These are phyloP conservation scores for Coemansia aciculifera DNA, from an alignment of 192 early-diverging fungal species.

Conservation along the genomic window DNA sequence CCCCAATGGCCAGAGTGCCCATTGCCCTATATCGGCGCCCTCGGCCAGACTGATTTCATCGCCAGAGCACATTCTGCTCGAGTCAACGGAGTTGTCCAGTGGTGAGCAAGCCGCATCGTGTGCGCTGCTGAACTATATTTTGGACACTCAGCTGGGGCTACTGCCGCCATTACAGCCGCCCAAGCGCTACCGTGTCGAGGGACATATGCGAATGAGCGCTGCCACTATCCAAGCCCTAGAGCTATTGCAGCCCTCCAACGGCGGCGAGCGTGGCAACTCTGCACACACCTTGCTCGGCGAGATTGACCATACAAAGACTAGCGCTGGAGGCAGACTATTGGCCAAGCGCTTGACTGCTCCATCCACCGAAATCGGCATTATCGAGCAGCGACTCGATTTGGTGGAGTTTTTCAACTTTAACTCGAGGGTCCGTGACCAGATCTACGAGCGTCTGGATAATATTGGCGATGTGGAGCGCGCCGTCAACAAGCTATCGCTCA, in stretches of 20 bases:
- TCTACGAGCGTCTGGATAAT: constrained; percentile 58
- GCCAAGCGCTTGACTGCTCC: constrained; percentile 71
- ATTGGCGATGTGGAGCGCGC: constrained; percentile 70
- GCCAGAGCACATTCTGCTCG: constrained; percentile 34
- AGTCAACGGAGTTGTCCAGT: constrained; percentile 32
- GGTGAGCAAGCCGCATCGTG: constrained; percentile 34
- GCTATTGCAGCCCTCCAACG: constrained; percentile 61
- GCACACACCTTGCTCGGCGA: constrained; percentile 67
- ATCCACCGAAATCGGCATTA: constrained; percentile 60
- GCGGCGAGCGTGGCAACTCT: constrained; percentile 40
- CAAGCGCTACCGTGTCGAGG: constrained; percentile 54
- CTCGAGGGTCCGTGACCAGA: constrained; percentile 46
- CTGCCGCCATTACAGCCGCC: constrained; percentile 66
- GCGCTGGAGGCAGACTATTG: constrained; percentile 74
- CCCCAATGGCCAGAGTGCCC: background rate
- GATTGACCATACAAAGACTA: constrained; percentile 79
- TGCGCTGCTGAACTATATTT: constrained; percentile 70
- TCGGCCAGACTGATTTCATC: constrained; percentile 17
- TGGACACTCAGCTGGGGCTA: constrained; percentile 67
- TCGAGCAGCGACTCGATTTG: constrained; percentile 72
- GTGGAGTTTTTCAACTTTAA: constrained; percentile 69
- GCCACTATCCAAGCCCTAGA: constrained; percentile 79
- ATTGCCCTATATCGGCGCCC: constrained; percentile 24
- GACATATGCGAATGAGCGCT: constrained; percentile 76
- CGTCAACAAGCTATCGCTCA: constrained; percentile 69